These are phyloP conservation scores for Penicillium angulare DNA, from an alignment of 495 filamentous ascomycete genomes.

Conservation along the genomic window DNA sequence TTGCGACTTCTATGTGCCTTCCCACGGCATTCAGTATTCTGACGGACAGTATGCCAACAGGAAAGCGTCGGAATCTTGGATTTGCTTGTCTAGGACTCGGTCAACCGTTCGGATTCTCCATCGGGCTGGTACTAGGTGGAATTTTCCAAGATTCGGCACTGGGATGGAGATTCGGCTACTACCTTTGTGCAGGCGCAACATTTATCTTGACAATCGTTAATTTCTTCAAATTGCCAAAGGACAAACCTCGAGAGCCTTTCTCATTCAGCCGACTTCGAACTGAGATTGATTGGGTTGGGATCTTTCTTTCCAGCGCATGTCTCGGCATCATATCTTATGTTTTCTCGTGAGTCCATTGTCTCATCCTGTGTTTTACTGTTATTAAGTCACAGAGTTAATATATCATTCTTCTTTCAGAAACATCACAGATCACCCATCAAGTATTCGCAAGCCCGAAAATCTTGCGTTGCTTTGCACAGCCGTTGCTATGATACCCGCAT, in stretches of 20 bases:
- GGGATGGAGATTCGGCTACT: slow-evolving; percentile 53
- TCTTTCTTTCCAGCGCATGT: slow-evolving; percentile 35
- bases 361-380: neutral
- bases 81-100: slow-evolving; percentile 52
- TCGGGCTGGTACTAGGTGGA: slow-evolving; percentile 47
- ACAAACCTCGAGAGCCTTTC: slow-evolving; percentile 13
- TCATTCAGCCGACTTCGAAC: slow-evolving; percentile 10
- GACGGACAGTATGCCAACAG: slow-evolving; percentile 40
- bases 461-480: slow-evolving; percentile 40
- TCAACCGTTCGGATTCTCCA: slow-evolving; percentile 45
- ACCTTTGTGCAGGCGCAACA: slow-evolving; percentile 40
- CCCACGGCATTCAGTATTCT: slow-evolving; percentile 52
- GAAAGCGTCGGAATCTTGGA: slow-evolving; percentile 47
- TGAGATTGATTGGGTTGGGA: slow-evolving; percentile 52
- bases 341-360: slow-evolving; percentile 29
- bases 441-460: slow-evolving; percentile 35
- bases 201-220: slow-evolving; percentile 33
- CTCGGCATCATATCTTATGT: slow-evolving; percentile 50
- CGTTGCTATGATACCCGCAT: slow-evolving; percentile 39
- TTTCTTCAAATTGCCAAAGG: slow-evolving; percentile 32
- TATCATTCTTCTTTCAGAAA: slow-evolving; percentile 20
- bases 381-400: neutral
- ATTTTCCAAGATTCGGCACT: slow-evolving; percentile 41
- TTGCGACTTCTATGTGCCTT: slow-evolving; percentile 48
- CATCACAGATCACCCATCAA: slow-evolving; percentile 34